These are phyloP conservation scores for Mallotus nudiflorus DNA, from an alignment of 345 rosid genomes.

Conservation along the genomic window DNA sequence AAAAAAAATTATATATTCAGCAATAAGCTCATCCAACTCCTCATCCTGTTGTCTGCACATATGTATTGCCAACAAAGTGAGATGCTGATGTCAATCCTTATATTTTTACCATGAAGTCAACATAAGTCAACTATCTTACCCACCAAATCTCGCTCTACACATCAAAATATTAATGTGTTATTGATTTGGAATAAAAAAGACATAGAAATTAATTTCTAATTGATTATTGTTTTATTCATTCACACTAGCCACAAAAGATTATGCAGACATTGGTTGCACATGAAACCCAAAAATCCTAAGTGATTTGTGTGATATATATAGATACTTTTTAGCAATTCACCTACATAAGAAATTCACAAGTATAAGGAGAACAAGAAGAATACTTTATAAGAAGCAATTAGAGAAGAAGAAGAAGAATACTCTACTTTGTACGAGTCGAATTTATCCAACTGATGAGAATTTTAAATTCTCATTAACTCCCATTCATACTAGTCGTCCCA, in stretches of 20 bases:
- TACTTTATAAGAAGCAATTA: too few relatives aligned
- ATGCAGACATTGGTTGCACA: not conserved
- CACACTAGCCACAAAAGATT: too few relatives aligned
- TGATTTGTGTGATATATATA: not conserved
- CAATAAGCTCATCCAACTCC: constrained; percentile 93
- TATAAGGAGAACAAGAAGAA: not conserved
- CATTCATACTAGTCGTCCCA: constrained; percentile 48
- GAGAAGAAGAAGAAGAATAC: constrained; percentile 17
- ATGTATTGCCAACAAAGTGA: not conserved
- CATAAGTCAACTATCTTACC: not conserved
- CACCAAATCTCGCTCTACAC: not conserved
- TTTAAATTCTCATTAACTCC: constrained; percentile 78
- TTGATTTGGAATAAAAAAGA: not conserved
- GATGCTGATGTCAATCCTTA: not conserved
- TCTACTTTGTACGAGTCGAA: constrained; percentile 76
- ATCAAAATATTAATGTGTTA: not conserved
- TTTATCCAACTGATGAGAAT: constrained; percentile 52
- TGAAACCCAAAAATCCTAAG: too few relatives aligned
- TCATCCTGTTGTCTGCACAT: constrained; percentile 93
- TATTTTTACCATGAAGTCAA: not conserved
- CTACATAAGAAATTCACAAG: not conserved
- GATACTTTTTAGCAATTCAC: not conserved
- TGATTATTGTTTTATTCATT: too few relatives aligned
- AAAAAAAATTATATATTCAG: too few relatives aligned
- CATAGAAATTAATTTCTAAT: not conserved